Evolutionary conservation across 2,329 filamentous ascomycete species (phyloP), one percentile per base, ranked within the genome.

Genomic region (Pseudocercospora musae): DNA sequence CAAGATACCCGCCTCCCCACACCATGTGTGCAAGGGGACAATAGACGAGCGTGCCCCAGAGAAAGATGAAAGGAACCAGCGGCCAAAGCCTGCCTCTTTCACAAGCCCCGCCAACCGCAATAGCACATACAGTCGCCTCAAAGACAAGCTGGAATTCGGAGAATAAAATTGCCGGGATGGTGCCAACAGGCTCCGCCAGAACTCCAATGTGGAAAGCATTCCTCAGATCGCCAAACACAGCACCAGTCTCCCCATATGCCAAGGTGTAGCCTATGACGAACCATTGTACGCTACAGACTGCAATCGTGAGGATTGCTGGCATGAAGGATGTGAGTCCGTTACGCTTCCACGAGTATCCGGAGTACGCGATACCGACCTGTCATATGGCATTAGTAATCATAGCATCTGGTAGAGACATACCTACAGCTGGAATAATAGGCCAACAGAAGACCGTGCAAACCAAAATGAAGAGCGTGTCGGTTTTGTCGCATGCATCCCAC

Each of bases 61-160:
- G 73, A 59, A 81, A 79, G 42, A 82, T 81, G 66, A 82, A 82
- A 0, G 79, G 79, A 33, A 82, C 76, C 29, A 82, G 66, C 0
- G 80, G 79, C 18, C 81, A 69, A 25, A 82, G 68, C 21, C 80
- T 72, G 0, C 80, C 80, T 37, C 80, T 72, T 68, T 82, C 81
- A 67, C 79, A 82, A 31, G 78, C 76, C 13, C 80, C 80, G 5
- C 81, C 81, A 8, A 82, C 76, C 1, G 80, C 77, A 66, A 83
- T 83, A 1, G 80, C 80, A 66, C 80, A 83, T 1, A 83, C 80
- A 0, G 80, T 83, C 0, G 81, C 80, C 59, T 77, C 74, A 61
- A 82, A 82, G 1, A 83, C 78, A 9, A 82, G 71, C 71, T 83
- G 81, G 58, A 83, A 83, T 69, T 82, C 80, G 55, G 78, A 81